Conservation (phyloP, 2,329 filamentous ascomycete species). For the Hypomyces rosellus region DNA sequence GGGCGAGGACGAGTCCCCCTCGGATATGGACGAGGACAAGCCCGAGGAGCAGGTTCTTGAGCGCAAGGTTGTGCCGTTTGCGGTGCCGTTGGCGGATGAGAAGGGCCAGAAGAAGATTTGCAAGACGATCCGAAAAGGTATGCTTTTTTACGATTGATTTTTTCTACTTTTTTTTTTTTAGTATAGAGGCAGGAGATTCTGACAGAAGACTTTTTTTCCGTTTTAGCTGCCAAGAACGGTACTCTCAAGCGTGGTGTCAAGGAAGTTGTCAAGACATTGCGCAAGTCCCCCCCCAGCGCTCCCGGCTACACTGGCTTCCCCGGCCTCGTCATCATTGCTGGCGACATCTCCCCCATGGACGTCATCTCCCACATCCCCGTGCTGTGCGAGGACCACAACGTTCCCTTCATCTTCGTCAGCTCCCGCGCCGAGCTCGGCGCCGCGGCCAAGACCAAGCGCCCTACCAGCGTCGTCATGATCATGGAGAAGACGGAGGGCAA, state of each 20-base stretch:
- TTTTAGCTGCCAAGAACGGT: slow-evolving; percentile 83
- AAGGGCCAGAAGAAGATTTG: slow-evolving; percentile 62
- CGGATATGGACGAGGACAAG: slow-evolving; percentile 40
- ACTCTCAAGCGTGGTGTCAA: slow-evolving; percentile 97
- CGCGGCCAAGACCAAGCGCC: slow-evolving; percentile 89
- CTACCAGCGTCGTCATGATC: slow-evolving; percentile 93
- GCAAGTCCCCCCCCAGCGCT: slow-evolving; percentile 75
- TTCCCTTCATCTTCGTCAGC: slow-evolving; percentile 92
- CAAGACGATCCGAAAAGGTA: slow-evolving; percentile 53
- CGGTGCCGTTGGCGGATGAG: slow-evolving; percentile 71
- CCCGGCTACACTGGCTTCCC: slow-evolving; percentile 58
- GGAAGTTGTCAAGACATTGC: slow-evolving; percentile 96
- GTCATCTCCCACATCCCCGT: slow-evolving; percentile 98
- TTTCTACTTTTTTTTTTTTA: too few relatives aligned
- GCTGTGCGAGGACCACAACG: slow-evolving; percentile 95
- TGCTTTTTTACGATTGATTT: slow-evolving; percentile 16
- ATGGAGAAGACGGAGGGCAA: slow-evolving; percentile 49
- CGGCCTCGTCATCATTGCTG: slow-evolving; percentile 83
- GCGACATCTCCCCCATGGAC: slow-evolving; percentile 96
- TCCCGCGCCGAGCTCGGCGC: slow-evolving; percentile 90
- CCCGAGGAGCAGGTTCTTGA: slow-evolving; percentile 36
- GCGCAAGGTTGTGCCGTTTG: slow-evolving; percentile 72
- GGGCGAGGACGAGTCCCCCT: slow-evolving; percentile 37
- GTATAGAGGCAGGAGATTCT: neutral
- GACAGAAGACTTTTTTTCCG: neutral